Evolutionary conservation across 495 filamentous ascomycete species (phyloP), one percentile per base, ranked within the genome.

Genomic region (Talaromyces proteolyticus): DNA sequence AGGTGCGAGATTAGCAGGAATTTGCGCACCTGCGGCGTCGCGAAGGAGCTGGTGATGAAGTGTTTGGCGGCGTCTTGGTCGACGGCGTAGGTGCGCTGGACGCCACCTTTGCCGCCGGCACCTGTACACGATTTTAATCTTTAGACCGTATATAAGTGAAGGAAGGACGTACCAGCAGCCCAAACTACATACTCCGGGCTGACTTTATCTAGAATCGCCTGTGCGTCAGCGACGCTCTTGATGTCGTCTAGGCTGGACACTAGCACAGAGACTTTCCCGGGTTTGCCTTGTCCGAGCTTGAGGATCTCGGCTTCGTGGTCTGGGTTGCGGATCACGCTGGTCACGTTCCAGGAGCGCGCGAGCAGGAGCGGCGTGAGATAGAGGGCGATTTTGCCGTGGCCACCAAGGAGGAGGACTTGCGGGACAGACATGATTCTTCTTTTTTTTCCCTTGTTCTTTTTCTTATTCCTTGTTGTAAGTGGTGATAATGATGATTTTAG

Each of bases 321-420:
- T 8, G 79, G 69, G 57, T 80, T 78, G 55, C 88, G 85, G 61
- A 95, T 86, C 38, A 93, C 72, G 63, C 82, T 87, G 49, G 84
- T 89, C 20, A 95, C 80, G 52, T 74, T 78, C 82, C 88, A 91
- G 52, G 78, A 79, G 52, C 81, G 78, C 40, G 80, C 76, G 49
- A 91, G 75, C 34, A 92, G 80, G 47, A 88, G 73, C 1, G 81
- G 82, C n/a, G 88, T 93, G 10, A 92, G 73, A n/a, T 86, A 72
- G 36, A 85, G 79, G 50, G 86, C 79, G 42, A 93, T 64, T 63
- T 88, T 89, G 66, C 89, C 89, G 70, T 88, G 87, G 56, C 87
- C 88, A 53, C 89, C 89, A 37, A 94, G 81, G 37, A 93, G 68
- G 43, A 90, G 79, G 48, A 89, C 79, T 57, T 82, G 67, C 67